Evolutionary conservation across 192 early-diverging fungal genomes (phyloP), one percentile per base, ranked within the genome.

Genomic region (Helicostylum pulchrum): DNA sequence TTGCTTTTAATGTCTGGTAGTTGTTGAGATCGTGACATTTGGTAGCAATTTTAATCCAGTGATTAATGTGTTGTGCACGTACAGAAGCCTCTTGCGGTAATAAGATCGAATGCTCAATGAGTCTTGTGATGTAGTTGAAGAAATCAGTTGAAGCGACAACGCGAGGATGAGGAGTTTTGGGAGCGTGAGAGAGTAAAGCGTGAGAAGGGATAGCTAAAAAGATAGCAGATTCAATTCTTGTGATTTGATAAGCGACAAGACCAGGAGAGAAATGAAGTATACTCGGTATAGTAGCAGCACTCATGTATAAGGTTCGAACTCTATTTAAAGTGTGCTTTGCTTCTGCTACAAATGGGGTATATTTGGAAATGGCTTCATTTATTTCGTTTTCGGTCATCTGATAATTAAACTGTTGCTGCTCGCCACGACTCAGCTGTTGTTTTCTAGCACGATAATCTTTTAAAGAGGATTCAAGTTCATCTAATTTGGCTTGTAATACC

Each of bases 51-150:
- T 89, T 85, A 62, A 86, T 79, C 89, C 89, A 90, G 48, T 77
- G 77, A 54, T 79, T 70, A 30, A 89, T 82, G 23, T 68, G 72
- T 54, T 79, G 77, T 0, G 85, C 86, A 17, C 89, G 68, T 36
- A 73, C 80, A 9, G 78, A 70, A 6, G 83, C 74, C 53, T 80
- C 76, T 8, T 63, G 60, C 7, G 82, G 83, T 43, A 77, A 75
- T 48, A 90, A 66, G 19, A 90, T 82, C 0, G 89, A 80, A 63
- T 76, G 78, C 71, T 90, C 89, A 30, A 90, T 78, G 53, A 87
- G 51, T 7, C 89, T 76, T 12, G 87, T 85, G 17, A 89, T 57
- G 62, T 88, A 89, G 61, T 90, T 90, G 79, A 90, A 90, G 70
- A 87, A 87, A 58, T 89, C 87, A 12, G 89, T 80, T 12, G 77